phyloP scores from a whole-genome alignment of 2,329 filamentous ascomycete species.

The Neurospora sp. region DNA sequence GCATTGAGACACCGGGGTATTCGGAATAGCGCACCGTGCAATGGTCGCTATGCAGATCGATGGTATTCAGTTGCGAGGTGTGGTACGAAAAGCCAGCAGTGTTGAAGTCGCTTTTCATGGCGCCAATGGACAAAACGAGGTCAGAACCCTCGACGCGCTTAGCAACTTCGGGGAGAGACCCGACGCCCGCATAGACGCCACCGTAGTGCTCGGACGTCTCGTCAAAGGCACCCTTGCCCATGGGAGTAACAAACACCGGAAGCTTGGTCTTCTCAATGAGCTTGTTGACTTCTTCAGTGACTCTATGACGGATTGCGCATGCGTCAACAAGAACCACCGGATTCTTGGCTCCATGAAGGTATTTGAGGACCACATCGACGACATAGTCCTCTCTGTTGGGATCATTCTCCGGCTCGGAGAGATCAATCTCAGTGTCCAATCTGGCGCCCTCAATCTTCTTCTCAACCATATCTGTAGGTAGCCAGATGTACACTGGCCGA shows the following conservation, averaged over 20 bases:
- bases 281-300: slow-evolving; percentile 61
- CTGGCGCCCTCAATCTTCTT: slow-evolving; percentile 66
- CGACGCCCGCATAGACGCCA: slow-evolving; percentile 77
- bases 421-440: slow-evolving; percentile 60
- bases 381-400: slow-evolving; percentile 68
- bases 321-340: slow-evolving; percentile 77
- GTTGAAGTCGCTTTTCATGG: slow-evolving; percentile 64
- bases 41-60: slow-evolving; percentile 70
- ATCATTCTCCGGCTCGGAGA: slow-evolving; percentile 56
- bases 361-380: slow-evolving; percentile 68
- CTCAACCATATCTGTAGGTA: slow-evolving; percentile 72
- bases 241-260: slow-evolving; percentile 79
- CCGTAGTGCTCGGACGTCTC: slow-evolving; percentile 68
- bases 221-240: slow-evolving; percentile 79
- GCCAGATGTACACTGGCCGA: slow-evolving; percentile 72
- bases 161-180: slow-evolving; percentile 55
- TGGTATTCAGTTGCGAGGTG: slow-evolving; percentile 65
- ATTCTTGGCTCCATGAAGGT: slow-evolving; percentile 60
- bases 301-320: slow-evolving; percentile 69
- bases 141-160: slow-evolving; percentile 59
- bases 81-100: slow-evolving; percentile 75
- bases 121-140: slow-evolving; percentile 59
- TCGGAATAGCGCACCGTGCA: slow-evolving; percentile 68
- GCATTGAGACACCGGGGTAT: slow-evolving; percentile 70
- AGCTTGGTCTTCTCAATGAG: slow-evolving; percentile 64